Evolutionary conservation across 495 filamentous ascomycete species (phyloP).

Genomic region (Xylaria sp.): DNA sequence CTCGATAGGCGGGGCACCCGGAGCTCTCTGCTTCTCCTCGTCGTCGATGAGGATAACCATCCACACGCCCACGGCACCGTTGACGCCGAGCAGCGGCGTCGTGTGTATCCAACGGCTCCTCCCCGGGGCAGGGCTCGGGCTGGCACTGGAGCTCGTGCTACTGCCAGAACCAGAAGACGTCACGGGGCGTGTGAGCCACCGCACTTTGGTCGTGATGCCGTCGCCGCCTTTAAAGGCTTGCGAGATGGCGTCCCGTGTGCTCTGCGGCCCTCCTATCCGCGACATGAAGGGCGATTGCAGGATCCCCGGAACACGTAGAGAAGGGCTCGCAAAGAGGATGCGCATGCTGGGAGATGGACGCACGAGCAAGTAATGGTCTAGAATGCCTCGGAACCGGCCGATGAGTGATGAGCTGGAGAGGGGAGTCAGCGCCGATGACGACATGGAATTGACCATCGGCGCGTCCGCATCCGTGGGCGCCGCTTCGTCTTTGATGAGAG

Average conservation of each 20-base stretch:
- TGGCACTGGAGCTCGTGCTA: neutral
- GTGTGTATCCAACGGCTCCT: conserved; percentile 67
- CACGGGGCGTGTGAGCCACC: conserved; percentile 64
- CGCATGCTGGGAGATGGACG: conserved; percentile 66
- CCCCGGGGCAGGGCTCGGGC: conserved; percentile 43
- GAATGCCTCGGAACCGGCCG: conserved; percentile 50
- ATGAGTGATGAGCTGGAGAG: conserved; percentile 24
- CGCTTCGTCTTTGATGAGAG: conserved; percentile 46
- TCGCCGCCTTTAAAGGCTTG: conserved; percentile 62
- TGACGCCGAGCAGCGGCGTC: conserved; percentile 63
- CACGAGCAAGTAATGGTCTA: conserved; percentile 67
- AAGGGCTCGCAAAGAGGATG: conserved; percentile 71
- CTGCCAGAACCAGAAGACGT: conserved; percentile 57
- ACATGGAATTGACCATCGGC: conserved; percentile 22
- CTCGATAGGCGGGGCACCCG: conserved; percentile 21
- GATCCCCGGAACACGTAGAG: conserved; percentile 68
- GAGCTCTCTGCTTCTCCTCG: conserved; percentile 35
- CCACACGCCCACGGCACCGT: conserved; percentile 68
- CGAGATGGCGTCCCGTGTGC: conserved; percentile 59
- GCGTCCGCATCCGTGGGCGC: conserved; percentile 4
- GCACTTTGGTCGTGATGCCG: conserved; percentile 66
- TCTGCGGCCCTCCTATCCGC: conserved; percentile 62
- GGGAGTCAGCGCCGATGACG: conserved; percentile 19
- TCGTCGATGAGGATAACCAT: conserved; percentile 69
- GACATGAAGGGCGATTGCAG: conserved; percentile 67